Evolutionary conservation across 345 rosid genomes (phyloP).

Genomic region (Arabis hirsuta): DNA sequence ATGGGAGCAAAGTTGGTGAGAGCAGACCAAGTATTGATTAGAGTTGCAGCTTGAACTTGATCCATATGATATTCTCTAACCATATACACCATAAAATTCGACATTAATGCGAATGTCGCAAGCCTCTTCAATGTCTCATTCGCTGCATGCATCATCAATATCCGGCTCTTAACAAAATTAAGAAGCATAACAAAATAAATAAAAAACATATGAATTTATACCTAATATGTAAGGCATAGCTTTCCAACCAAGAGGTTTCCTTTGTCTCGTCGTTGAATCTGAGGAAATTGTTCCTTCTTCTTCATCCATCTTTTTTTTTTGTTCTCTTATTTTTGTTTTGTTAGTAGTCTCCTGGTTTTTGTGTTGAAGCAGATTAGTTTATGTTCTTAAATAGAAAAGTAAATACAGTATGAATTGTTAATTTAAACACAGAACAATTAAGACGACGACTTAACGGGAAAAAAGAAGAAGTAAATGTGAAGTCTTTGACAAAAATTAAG

Average conservation of each 20-base stretch:
- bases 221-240: slow-evolving; percentile 82
- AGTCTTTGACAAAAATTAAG: no score
- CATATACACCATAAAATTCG: slow-evolving; percentile 70
- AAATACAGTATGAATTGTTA: neutral
- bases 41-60: slow-evolving; percentile 59
- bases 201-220: no score
- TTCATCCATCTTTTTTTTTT: slow-evolving; percentile 33
- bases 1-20: slow-evolving; percentile 64
- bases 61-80: slow-evolving; percentile 60
- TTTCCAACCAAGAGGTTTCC: slow-evolving; percentile 79
- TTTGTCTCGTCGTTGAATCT: slow-evolving; percentile 15
- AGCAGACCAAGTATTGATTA: slow-evolving; percentile 70
- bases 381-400: no score
- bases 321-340: slow-evolving; percentile 1
- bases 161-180: neutral
- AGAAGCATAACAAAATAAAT: neutral
- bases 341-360: slow-evolving; percentile 5
- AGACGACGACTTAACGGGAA: no score
- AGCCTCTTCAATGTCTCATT: slow-evolving; percentile 81
- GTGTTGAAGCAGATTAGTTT: slow-evolving; percentile 12
- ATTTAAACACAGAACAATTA: neutral
- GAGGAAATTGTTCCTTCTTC: slow-evolving; percentile 7
- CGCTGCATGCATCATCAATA: slow-evolving; percentile 45
- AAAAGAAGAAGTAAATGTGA: no score
- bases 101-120: slow-evolving; percentile 60